Evolutionary conservation across 768 basidiomycete species (phyloP), one percentile per base, ranked within the genome.

Genomic region (Leccinum longicurvipes): DNA sequence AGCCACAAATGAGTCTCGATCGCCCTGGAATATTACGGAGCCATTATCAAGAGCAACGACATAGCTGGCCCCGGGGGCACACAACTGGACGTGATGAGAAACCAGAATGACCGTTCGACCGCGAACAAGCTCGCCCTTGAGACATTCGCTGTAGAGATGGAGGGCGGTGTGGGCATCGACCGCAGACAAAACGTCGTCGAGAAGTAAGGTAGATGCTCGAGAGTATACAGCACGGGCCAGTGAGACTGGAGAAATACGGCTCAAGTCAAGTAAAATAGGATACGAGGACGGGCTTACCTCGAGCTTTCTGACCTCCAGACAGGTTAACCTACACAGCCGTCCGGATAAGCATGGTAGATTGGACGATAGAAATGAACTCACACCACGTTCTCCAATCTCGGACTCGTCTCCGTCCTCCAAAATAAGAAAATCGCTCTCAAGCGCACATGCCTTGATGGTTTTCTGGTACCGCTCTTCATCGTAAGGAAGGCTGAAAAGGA

Each of bases 1-100:
- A n/a, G 65, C 68, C 45, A 82, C 74, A 75, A 95, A 94, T 3
- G 72, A 77, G 7, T 85, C 80, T 31, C 76, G 73, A 57, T 77
- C 77, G 29, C 94, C 94, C 55, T 84, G 77, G 71, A 86, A 96
- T 46, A 81, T 74, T 14, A 94, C 79, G n/a, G 83, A 82, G 28
- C 81, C 82, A 51, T 76, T 74, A 32, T 93, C 90, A 27, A 93
- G 77, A 14, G 88, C 85, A 36, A 96, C 89, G 60, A 98, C 79
- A 69, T 92, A 94, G 24, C 73, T 75, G 2, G 95, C 92, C 28
- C 83, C 87, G 1, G 90, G 83, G 3, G 84, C 80, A 64, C 91
- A 93, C 4, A 98, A 79, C 65, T 93, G 89, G 31, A 97, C 89
- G 65, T 96, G 93, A 66, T 99, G 96, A 3, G 95, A 97, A 50